Evolutionary conservation across 2,329 filamentous ascomycete species (phyloP).

Genomic region (Exophiala viscosa): DNA sequence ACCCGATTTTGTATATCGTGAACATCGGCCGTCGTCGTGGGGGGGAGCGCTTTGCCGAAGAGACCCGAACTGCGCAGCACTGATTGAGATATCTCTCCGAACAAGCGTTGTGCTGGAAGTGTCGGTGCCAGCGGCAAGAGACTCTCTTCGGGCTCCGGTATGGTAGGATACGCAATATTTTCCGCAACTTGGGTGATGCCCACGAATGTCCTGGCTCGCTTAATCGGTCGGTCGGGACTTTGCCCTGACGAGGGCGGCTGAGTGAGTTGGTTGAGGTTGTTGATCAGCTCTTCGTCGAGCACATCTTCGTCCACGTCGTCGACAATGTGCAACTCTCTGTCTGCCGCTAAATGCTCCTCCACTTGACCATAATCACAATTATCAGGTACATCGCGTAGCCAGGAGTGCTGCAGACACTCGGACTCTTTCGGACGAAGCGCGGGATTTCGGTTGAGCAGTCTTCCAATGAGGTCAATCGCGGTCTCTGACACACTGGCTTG

Average conservation of each 20-base stretch:
- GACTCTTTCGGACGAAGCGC: slow-evolving; percentile 69
- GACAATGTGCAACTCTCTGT: slow-evolving; percentile 35
- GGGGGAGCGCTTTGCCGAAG: slow-evolving; percentile 33
- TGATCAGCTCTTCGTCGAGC: slow-evolving; percentile 24
- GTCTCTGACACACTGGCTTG: slow-evolving; percentile 57
- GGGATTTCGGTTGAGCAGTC: slow-evolving; percentile 81
- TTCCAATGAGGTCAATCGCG: slow-evolving; percentile 69
- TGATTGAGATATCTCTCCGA: slow-evolving; percentile 59
- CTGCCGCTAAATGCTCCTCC: slow-evolving; percentile 47
- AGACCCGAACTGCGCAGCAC: slow-evolving; percentile 52
- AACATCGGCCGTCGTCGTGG: slow-evolving; percentile 6
- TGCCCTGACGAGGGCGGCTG: slow-evolving; percentile 19
- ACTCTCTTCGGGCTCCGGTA: slow-evolving; percentile 37
- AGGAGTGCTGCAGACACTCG: slow-evolving; percentile 67
- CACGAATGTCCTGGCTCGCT: slow-evolving; percentile 29
- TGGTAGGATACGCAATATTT: slow-evolving; percentile 41
- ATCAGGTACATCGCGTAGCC: slow-evolving; percentile 60
- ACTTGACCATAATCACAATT: slow-evolving; percentile 57
- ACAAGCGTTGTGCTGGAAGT: slow-evolving; percentile 43
- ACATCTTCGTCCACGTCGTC: slow-evolving; percentile 34
- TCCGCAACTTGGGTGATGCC: slow-evolving; percentile 21
- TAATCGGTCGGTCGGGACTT: slow-evolving; percentile 30
- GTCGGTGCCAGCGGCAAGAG: slow-evolving; percentile 31
- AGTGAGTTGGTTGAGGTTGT: slow-evolving; percentile 22
- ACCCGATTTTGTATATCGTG: slow-evolving; percentile 26